phyloP scores from a whole-genome alignment of 192 early-diverging fungal species.

The Coemansia sp. region DNA sequence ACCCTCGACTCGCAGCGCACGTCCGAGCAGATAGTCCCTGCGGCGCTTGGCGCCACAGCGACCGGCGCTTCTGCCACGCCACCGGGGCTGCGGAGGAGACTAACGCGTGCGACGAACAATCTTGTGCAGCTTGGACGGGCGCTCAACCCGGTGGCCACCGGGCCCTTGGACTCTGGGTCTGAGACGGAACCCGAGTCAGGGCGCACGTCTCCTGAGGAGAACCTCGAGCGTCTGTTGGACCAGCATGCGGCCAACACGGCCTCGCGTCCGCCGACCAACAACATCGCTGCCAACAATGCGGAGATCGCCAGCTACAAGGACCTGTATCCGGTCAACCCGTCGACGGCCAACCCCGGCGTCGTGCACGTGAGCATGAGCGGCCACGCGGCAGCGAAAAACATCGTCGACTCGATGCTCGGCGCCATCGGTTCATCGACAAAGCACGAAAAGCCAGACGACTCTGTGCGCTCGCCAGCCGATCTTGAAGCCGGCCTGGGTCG shows the following conservation, averaged over 20 bases:
- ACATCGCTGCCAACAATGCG: slow-evolving; percentile 48
- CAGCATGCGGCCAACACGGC: slow-evolving; percentile 29
- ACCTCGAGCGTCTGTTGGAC: slow-evolving; percentile 35
- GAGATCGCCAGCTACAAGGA: slow-evolving; percentile 31
- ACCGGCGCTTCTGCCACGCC: neutral
- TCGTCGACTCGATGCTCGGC: slow-evolving; percentile 46
- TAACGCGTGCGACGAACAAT: slow-evolving; percentile 24
- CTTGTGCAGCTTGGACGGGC: slow-evolving; percentile 29
- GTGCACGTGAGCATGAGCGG: slow-evolving; percentile 52
- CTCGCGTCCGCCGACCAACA: slow-evolving; percentile 24
- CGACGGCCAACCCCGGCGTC: slow-evolving; percentile 46
- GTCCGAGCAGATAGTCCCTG: slow-evolving; percentile 12
- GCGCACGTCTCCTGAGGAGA: slow-evolving; percentile 17
- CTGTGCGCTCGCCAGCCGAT: slow-evolving; percentile 21
- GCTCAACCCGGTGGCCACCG: slow-evolving; percentile 19
- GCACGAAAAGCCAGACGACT: neutral
- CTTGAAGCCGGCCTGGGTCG: slow-evolving; percentile 30
- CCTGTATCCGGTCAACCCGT: slow-evolving; percentile 45
- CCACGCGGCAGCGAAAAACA: slow-evolving; percentile 41
- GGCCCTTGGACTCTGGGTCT: slow-evolving; percentile 16
- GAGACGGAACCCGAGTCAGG: slow-evolving; percentile 19
- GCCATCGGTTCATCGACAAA: slow-evolving; percentile 32
- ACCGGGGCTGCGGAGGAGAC: slow-evolving; percentile 33
- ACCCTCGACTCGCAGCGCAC: slow-evolving; percentile 20
- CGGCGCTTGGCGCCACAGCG: too few relatives aligned